These are phyloP conservation scores for Sisymbrium irio DNA, from an alignment of 345 rosid genomes.

Conservation along the genomic window DNA sequence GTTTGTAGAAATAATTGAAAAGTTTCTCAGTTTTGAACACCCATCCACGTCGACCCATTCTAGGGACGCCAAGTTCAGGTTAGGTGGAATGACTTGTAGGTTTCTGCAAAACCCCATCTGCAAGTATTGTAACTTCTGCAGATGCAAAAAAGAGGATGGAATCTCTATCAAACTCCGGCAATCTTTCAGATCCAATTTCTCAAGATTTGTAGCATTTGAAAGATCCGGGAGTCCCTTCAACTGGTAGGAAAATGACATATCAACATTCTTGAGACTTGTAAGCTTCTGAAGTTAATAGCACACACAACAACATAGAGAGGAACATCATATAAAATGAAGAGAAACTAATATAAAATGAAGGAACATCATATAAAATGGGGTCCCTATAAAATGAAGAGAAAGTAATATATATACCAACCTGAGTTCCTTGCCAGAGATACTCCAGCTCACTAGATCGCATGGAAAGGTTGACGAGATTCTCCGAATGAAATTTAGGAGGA, in stretches of 20 bases:
- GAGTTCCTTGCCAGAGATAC: conserved; percentile 20
- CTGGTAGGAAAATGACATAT: background rate
- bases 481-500: background rate
- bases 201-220: background rate
- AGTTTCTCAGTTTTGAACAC: background rate
- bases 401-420: no score
- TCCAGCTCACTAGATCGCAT: background rate
- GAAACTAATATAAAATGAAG: no score
- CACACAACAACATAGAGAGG: no score
- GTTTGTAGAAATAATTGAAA: background rate
- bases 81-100: background rate
- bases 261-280: background rate
- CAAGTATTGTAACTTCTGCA: background rate
- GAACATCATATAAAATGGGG: no score
- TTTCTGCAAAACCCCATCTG: background rate
- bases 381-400: no score
- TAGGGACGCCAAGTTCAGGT: background rate
- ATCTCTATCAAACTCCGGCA: background rate
- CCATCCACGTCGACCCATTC: background rate
- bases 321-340: no score
- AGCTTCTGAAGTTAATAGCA: background rate
- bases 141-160: background rate
- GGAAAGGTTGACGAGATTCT: conserved; percentile 8
- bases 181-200: background rate
- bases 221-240: background rate